Base-by-base conservation (phyloP, 768 basidiomycete genomes). In the Boletus rubroflammeus region DNA sequence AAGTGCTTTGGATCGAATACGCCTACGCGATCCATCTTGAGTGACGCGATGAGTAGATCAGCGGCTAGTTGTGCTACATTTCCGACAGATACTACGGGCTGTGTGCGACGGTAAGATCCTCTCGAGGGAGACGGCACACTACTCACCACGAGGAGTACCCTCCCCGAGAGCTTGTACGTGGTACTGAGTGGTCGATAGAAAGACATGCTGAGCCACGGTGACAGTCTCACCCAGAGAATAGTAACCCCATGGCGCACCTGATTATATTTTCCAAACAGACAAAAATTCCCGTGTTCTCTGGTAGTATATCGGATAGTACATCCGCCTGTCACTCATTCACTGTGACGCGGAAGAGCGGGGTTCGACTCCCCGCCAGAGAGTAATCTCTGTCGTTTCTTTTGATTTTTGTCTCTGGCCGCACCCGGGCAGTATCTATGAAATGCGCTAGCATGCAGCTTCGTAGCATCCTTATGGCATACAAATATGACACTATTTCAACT, bases 21-120 rank as follows among this genome's bases (percentile, higher is more conserved):
- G 32, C 85, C 91, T 8, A 90, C 70, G 43, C 79, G 75, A 48
- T 73, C 68, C 21, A 93, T 76, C 29, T 75, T 75, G 44, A 90
- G 74, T 2, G 86, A 84, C 5, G 85, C 69, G 57, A 91, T 84
- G 56, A 93, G 72, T 17, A 93, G 72, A 69, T 93, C 90, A 10
- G 74, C 82, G 0, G 89, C 81, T 13, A 93, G 76, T 63, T 93
- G 90, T n/a, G 83, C 77, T 40, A 93, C 79, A 72, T 93, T 93
- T 45, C 87, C 90, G 11, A 82, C 81, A 6, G 90, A 91, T 11
- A 93, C 88, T 41, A 90, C 65, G 32, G 91, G 90, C 81, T 82
- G 51, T 38, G 60, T 58, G 62, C 38, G 40, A 45, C 41, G 45
- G 14, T 47, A 32, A 58, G 50, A 42, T 52, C 15, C 10, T 31